A percentile compares a stretch with the other conserved stretches of the same genome.
phyloP scores from a whole-genome alignment of 768 basidiomycete species.

The Rhodosporidiobolus sp. region DNA sequence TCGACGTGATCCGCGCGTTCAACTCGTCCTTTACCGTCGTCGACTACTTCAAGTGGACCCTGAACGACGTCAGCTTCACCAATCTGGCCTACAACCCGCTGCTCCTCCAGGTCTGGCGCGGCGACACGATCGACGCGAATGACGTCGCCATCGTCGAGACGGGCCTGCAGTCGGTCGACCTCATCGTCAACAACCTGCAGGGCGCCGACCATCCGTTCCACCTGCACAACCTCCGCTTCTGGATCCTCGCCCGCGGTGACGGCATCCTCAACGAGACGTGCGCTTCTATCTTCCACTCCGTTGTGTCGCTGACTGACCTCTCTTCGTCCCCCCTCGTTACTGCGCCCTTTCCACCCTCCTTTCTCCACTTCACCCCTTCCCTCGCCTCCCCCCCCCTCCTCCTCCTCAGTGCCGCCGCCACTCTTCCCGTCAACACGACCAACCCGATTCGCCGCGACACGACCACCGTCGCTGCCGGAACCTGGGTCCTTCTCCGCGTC shows the following conservation, averaged over 20 bases:
- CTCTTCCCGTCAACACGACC: background rate
- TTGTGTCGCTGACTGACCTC: background rate
- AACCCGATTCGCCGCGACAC: constrained; percentile 27
- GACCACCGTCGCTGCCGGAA: background rate
- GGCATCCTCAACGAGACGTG: background rate
- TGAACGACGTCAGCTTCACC: constrained; percentile 11
- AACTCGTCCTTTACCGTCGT: background rate
- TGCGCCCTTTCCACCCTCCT: too few relatives aligned
- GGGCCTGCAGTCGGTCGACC: background rate
- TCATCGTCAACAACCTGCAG: background rate
- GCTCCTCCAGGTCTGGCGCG: constrained; percentile 9
- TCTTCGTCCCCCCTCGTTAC: too few relatives aligned
- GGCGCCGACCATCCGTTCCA: constrained; percentile 22
- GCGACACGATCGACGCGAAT: background rate
- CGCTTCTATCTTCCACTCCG: too few relatives aligned
- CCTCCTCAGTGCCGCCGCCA: background rate
- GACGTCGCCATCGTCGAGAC: background rate
- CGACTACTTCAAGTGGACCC: constrained; percentile 8
- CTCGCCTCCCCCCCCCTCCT: too few relatives aligned
- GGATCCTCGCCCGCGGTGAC: background rate
- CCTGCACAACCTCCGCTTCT: background rate
- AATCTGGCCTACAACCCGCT: constrained; percentile 14
- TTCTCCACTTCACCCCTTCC: background rate
- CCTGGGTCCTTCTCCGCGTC: constrained; percentile 1
- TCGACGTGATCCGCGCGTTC: background rate